Base-by-base conservation (phyloP, 108 stramenopile species). In the Conticribra weissflogii region DNA sequence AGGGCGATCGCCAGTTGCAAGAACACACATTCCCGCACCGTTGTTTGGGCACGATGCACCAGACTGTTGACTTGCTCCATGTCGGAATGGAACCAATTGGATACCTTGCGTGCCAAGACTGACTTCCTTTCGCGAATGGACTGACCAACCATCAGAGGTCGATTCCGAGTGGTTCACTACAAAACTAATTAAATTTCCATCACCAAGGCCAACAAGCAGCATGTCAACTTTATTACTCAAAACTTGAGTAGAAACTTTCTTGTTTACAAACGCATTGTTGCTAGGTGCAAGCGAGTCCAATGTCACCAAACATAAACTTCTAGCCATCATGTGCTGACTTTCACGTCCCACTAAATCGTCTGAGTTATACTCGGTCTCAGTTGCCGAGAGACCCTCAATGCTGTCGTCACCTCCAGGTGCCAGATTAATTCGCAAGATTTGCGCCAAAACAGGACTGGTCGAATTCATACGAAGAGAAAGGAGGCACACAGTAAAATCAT, bases 181-280 rank as follows among this genome's bases (percentile, higher is more conserved):
- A 76, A 93, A 97, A 22, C 93, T 88, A 36, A 97, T 82, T 25
- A 97, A 76, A 51, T 78, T 86, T 9, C 98, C 98, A 75, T 99
- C 98, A 9, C 98, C 98, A 44, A 99, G 68, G 33, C 97, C 98
- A 9, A 97, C 96, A 59, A 99, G 84, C 33, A 99, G 76, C 91
- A 96, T 92, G 63, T 96, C 85, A 28, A 82, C 79, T 28, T 78
- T 72, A 24, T 62, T 75, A 21, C 54, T 46, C 14, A 28, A 41
- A 51, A 74, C 46, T 49, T 49, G 22, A 8, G 54, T 34, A 28
- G 58, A 30, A 24, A 47, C 57, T 48, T 57, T 71, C n/a, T 68
- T 46, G 72, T 21, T 65, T 16, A 61, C 71, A 62, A 58, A 54
- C 8, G 57, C 63, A 5, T 51, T 68, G 21, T 46, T 71, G 33